Evolutionary conservation across 2,329 filamentous ascomycete genomes (phyloP).

Genomic region (Knufia petricola): DNA sequence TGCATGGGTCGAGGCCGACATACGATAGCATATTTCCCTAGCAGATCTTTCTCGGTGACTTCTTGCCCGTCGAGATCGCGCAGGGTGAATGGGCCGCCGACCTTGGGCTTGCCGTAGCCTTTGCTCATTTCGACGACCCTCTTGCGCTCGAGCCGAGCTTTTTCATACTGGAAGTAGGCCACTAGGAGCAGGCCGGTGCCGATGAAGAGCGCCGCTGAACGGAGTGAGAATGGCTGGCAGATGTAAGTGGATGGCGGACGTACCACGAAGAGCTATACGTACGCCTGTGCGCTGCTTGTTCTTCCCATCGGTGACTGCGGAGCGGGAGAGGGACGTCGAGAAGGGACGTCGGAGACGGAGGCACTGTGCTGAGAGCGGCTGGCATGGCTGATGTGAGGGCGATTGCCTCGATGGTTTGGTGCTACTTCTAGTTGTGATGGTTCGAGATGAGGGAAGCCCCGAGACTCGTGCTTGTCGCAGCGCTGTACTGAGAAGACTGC

Average conservation of each 20-base stretch:
- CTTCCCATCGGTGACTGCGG: conserved; percentile 14
- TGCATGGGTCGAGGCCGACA: too few relatives aligned
- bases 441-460: background rate
- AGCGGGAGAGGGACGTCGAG: background rate
- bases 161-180: conserved; percentile 89
- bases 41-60: conserved; percentile 71
- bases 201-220: conserved; percentile 78
- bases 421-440: background rate
- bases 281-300: conserved; percentile 35
- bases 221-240: conserved; percentile 79
- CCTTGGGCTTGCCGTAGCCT: conserved; percentile 83
- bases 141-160: conserved; percentile 80
- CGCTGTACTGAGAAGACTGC: background rate
- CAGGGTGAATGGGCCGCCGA: conserved; percentile 77
- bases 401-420: background rate
- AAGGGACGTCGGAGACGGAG: conserved; percentile 1
- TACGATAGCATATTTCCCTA: conserved; percentile 63
- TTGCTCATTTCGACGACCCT: conserved; percentile 85
- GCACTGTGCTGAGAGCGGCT: conserved; percentile 5
- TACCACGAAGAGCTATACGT: conserved; percentile 23
- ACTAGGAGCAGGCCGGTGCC: conserved; percentile 65
- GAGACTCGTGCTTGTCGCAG: background rate
- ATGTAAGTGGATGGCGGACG: conserved; percentile 10
- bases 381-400: background rate
- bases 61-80: conserved; percentile 69